Base-by-base conservation (phyloP, 306 rosid species). In the Cicer arietinum region DNA sequence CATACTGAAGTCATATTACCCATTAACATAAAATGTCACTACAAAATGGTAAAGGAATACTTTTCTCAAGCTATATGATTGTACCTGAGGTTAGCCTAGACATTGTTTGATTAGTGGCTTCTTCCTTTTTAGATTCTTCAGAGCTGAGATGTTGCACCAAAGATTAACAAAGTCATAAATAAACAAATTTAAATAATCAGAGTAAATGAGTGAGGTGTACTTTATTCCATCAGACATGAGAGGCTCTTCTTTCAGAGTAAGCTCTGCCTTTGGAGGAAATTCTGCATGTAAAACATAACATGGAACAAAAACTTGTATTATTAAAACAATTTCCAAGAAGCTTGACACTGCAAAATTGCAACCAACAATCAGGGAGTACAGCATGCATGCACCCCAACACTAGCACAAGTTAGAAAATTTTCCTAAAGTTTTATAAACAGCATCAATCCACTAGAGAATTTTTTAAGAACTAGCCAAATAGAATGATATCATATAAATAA, bases 31-130 rank as follows among this genome's bases (percentile, higher is more conserved):
- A 63, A 61, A 61, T 61, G 45, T 56, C 16, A 71, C 66, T 44
- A 74, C 60, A 65, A 22, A 71, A 71, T 70, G 67, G 50, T 70
- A 51, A 14, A 54, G 68, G 44, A 46, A 66, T 14, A 77, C 61
- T 68, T 80, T 73, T 69, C 76, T 77, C 63, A 45, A 51, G 59
- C 41, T 64, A 59, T 82, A 63, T 74, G 67, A 70, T 41, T 40
- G 71, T 89, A 93, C 97, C 98, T 63, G 92, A 77, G 48, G 79
- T 87, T 68, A 82, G 75, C 84, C 71, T 77, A 42, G 88, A 73
- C 22, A 81, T 71, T 35, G 84, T 77, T 80, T 78, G 85, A 67
- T 74, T 73, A 76, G 72, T 79, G 30, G 82, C 67, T 74, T 70
- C 83, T 64, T 57, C 76, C 73, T 80, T 85, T 77, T 73, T 84